Base-by-base conservation (phyloP, 192 early-diverging fungal species). In the Phycomyces nitens region DNA sequence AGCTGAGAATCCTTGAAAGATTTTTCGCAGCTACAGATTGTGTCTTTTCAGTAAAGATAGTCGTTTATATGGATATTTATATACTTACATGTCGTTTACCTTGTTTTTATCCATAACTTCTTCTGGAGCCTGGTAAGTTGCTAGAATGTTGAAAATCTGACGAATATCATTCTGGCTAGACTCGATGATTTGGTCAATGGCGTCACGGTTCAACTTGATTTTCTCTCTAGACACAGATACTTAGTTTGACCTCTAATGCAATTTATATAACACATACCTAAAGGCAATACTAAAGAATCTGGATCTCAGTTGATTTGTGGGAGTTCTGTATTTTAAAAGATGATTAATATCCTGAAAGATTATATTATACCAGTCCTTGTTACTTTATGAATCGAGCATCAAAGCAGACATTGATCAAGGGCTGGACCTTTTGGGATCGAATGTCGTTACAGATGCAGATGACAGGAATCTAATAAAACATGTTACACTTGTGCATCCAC, bases 371-470 rank as follows among this genome's bases (percentile, higher is more conserved):
- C n/a, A n/a, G n/a, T n/a, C n/a, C n/a, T n/a, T n/a, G n/a, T 73
- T 57, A 86, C 82, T 82, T 68, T 60, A 77, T 77, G 79, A 96
- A 99, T 50, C 80, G 71, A 64, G 92, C 74, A 59, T 98, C 94
- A 42, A 83, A 79, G 70, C 94, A 97, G 65, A 93, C 73, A 73
- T 88, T 88, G 22, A 85, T 88, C 56, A 99, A 77, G 5, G 92
- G 84, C 43, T 87, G 80, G 22, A 99, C 79, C 73, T 97, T 99
- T 23, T 87, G 80, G 20, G 89, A 89, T 60, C 84, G 83, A 2
- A 89, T 76, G 75, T 99, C 98, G 71, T 99, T 99, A 74, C 96
- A 98, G 54, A 99, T 98, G 77, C 98, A 98, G 56, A 99, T 97
- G 26, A 99, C 93, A 18, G 98, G 97, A 58, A 96, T 85, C 86